These are phyloP conservation scores for Ceratocystis huliohia DNA, from an alignment of 2,329 filamentous ascomycete genomes.

Conservation along the genomic window DNA sequence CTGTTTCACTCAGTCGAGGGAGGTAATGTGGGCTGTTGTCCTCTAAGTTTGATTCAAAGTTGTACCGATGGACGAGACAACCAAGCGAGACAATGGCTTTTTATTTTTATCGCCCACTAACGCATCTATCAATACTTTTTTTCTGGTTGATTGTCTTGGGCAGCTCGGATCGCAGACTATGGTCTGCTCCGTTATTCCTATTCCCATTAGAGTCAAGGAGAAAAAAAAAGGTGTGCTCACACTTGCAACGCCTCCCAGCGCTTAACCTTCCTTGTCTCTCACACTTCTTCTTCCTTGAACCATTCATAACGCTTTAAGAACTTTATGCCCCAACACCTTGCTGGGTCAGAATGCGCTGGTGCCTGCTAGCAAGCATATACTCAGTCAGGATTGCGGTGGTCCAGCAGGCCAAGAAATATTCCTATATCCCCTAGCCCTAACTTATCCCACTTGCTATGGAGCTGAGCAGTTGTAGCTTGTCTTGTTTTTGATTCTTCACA, in stretches of 20 bases:
- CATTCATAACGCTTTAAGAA: not conserved
- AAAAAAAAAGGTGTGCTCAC: not conserved
- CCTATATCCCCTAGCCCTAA: slow-evolving; percentile 2
- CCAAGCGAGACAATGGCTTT: not conserved
- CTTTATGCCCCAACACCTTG: not conserved
- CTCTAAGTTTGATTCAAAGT: not conserved
- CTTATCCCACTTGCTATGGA: not conserved
- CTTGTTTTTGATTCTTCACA: not conserved
- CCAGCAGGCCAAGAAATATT: slow-evolving; percentile 4
- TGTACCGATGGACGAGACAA: slow-evolving; percentile 1
- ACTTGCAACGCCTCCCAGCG: not conserved
- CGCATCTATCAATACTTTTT: not conserved
- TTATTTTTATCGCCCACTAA: not conserved
- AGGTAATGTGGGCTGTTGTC: not conserved
- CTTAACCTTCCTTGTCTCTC: not conserved
- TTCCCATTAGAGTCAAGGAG: slow-evolving; percentile 1
- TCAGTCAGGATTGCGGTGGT: slow-evolving; percentile 6
- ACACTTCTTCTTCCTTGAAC: not conserved
- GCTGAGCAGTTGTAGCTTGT: not conserved
- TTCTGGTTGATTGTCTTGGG: slow-evolving; percentile 1
- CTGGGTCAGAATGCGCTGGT: not conserved
- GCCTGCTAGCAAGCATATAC: slow-evolving; percentile 7
- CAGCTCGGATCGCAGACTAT: not conserved
- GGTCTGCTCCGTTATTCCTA: not conserved
- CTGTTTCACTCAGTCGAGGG: slow-evolving; percentile 6